Conservation (phyloP, 1,139 yeast species). For the Yamadazyma siamensis region DNA sequence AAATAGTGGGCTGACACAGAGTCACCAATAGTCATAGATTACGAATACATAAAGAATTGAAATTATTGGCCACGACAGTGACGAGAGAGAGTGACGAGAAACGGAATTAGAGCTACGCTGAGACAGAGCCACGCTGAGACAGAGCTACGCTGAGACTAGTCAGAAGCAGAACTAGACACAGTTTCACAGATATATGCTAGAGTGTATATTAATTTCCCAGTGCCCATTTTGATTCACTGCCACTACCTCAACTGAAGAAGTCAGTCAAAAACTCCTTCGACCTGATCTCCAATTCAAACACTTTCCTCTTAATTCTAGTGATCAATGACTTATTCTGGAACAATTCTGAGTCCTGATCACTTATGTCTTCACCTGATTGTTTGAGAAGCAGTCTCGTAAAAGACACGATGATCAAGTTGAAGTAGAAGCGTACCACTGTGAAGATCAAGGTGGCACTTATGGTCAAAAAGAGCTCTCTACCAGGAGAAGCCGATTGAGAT, state of each 20-base stretch:
- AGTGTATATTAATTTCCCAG: no score
- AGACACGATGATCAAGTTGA: conserved; percentile 59
- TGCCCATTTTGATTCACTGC: no score
- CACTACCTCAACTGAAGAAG: conserved; percentile 13
- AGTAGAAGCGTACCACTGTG: conserved; percentile 58
- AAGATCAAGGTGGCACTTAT: conserved; percentile 53
- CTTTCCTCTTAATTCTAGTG: conserved; percentile 20
- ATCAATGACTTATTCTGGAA: conserved; percentile 18
- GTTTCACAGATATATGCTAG: no score
- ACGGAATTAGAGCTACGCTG: no score
- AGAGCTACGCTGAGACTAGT: no score
- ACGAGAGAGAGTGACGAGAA: no score
- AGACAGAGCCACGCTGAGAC: no score
- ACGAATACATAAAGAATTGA: no score
- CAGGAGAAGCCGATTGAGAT: conserved; percentile 63
- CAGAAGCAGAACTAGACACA: no score
- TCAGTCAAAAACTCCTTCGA: conserved; percentile 28
- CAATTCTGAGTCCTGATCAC: conserved; percentile 28
- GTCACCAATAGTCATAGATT: no score
- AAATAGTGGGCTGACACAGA: not conserved
- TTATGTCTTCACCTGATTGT: conserved; percentile 22
- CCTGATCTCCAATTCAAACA: conserved; percentile 29
- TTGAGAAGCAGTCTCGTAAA: conserved; percentile 50
- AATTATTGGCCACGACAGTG: no score
- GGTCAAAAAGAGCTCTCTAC: conserved; percentile 70